These are phyloP conservation scores for Dryas octopetala DNA, from an alignment of 306 rosid genomes.

Conservation along the genomic window DNA sequence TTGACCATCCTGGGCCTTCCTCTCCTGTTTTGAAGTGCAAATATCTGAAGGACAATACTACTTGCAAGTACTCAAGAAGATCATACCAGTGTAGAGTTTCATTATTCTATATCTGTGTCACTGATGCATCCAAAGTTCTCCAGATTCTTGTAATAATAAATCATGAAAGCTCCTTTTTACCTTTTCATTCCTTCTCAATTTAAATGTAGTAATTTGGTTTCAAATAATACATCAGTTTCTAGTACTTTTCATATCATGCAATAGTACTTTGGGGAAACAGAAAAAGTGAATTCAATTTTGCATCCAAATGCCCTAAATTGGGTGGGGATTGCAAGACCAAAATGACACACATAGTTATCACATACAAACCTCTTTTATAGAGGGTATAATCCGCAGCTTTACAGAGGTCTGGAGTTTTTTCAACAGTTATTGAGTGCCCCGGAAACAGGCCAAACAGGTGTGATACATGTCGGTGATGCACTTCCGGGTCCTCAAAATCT, in stretches of 20 bases:
- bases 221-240: not conserved
- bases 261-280: no score
- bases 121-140: not conserved
- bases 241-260: not conserved
- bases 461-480: constrained; percentile 79
- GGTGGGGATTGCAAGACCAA: not conserved
- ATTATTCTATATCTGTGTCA: not conserved
- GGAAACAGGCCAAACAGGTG: constrained; percentile 90
- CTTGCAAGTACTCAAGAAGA: not conserved
- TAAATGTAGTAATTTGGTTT: not conserved
- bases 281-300: not conserved
- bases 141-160: not conserved
- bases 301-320: not conserved
- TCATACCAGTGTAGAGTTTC: not conserved
- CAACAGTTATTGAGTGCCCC: constrained; percentile 75
- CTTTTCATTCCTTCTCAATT: not conserved
- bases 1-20: constrained; percentile 99
- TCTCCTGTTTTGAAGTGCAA: constrained; percentile 57
- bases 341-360: constrained; percentile 6
- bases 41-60: constrained; percentile 10
- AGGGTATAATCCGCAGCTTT: constrained; percentile 68
- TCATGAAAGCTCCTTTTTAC: not conserved
- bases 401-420: constrained; percentile 71
- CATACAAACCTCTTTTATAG: constrained; percentile 68
- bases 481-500: constrained; percentile 82